phyloP scores from a whole-genome alignment of 2,329 filamentous ascomycete species.

The Fusarium scirpi region DNA sequence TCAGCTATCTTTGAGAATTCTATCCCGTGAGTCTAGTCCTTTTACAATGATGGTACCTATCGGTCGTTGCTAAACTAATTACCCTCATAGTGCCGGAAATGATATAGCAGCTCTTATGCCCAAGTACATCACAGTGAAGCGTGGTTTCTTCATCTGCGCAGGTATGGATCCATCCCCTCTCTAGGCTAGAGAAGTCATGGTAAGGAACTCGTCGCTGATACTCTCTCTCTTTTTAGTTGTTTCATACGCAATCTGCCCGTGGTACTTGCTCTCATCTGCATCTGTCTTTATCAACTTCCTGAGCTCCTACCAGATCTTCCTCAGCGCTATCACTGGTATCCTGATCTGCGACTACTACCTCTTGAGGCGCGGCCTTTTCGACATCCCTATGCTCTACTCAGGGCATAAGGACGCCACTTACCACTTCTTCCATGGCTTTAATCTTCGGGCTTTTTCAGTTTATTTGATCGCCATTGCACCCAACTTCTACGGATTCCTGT shows the following conservation, averaged over 20 bases:
- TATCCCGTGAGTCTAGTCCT: neutral
- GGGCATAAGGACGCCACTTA: neutral
- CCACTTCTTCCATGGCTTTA: slow-evolving; percentile 15
- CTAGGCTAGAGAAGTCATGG: too few relatives aligned
- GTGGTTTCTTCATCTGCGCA: slow-evolving; percentile 21
- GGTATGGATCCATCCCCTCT: neutral
- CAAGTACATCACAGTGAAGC: slow-evolving; percentile 17
- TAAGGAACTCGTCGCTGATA: accelerated
- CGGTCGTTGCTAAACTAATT: neutral
- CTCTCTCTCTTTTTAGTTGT: neutral
- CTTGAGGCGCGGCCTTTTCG: neutral
- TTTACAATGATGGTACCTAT: accelerated
- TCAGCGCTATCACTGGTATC: slow-evolving; percentile 12
- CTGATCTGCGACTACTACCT: slow-evolving; percentile 23
- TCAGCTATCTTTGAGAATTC: slow-evolving; percentile 19
- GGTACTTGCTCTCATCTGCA: slow-evolving; percentile 13
- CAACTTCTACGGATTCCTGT: slow-evolving; percentile 20
- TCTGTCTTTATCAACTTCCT: slow-evolving; percentile 21
- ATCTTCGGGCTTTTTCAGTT: neutral
- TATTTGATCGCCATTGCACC: slow-evolving; percentile 11
- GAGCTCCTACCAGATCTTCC: slow-evolving; percentile 22
- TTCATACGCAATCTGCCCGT: slow-evolving; percentile 8
- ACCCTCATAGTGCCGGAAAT: neutral
- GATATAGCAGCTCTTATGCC: slow-evolving; percentile 22
- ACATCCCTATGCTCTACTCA: slow-evolving; percentile 12